Evolutionary conservation across 176 grass and related monocot species (phyloP).

Genomic region (Panicum miliaceum): DNA sequence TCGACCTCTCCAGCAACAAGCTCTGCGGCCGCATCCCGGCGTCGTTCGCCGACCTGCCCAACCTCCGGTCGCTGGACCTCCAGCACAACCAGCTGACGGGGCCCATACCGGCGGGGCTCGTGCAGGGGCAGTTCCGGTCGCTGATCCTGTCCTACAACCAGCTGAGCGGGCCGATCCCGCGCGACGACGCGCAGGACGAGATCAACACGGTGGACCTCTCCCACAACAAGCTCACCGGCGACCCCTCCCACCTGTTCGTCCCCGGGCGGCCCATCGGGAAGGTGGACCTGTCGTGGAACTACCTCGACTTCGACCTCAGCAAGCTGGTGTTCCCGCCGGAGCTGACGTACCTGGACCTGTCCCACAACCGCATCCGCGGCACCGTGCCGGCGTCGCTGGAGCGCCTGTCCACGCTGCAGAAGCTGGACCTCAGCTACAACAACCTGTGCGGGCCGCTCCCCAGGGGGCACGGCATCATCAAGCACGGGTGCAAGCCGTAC

Average conservation of each 20-base stretch:
- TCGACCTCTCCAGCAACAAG: constrained; percentile 65
- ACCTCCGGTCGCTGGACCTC: constrained; percentile 60
- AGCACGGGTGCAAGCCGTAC: constrained; percentile 55
- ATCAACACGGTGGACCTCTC: constrained; percentile 68
- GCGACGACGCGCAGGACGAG: constrained; percentile 58
- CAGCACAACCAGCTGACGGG: constrained; percentile 55
- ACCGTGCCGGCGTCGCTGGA: constrained; percentile 61
- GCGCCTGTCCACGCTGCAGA: constrained; percentile 45
- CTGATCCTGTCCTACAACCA: constrained; percentile 64
- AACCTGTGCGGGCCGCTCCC: constrained; percentile 67
- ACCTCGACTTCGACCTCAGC: constrained; percentile 76
- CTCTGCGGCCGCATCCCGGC: constrained; percentile 54
- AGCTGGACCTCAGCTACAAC: constrained; percentile 81
- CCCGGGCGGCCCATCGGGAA: constrained; percentile 47
- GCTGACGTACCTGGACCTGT: constrained; percentile 71
- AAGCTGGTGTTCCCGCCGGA: constrained; percentile 56
- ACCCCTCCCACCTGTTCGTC: constrained; percentile 64
- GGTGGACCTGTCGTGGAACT: constrained; percentile 81
- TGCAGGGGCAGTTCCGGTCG: constrained; percentile 52
- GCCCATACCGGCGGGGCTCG: constrained; percentile 53
- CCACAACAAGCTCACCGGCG: constrained; percentile 67
- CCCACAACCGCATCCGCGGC: constrained; percentile 71
- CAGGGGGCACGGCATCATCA: constrained; percentile 41
- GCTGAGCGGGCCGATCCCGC: constrained; percentile 65
- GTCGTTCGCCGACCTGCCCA: constrained; percentile 54